Evolutionary conservation across 495 filamentous ascomycete species (phyloP).

Genomic region (Pyrenula massariospora): DNA sequence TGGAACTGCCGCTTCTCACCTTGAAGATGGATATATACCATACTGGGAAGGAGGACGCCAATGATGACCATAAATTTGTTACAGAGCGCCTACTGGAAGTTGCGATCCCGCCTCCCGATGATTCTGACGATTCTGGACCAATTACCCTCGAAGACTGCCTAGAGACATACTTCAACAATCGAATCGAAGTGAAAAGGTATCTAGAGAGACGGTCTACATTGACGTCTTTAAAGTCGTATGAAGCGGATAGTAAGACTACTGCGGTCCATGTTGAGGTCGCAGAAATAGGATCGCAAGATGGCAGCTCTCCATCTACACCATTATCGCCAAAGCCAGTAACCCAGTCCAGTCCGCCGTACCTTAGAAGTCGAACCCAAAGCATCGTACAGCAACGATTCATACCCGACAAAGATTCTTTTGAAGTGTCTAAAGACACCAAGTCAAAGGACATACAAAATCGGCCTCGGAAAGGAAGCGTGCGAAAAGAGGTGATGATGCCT

Average conservation of each 20-base stretch:
- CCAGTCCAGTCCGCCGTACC: conserved; percentile 11
- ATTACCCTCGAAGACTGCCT: conserved; percentile 82
- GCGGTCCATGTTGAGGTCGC: conserved; percentile 45
- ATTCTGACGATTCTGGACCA: conserved; percentile 44
- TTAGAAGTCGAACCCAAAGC: conserved; percentile 39
- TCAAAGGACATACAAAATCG: conserved; percentile 8
- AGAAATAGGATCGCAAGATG: conserved; percentile 34
- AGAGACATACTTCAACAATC: conserved; percentile 89
- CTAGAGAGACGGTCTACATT: conserved; percentile 52
- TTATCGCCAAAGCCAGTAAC: conserved; percentile 22
- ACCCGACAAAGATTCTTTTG: conserved; percentile 21
- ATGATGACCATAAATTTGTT: conserved; percentile 86
- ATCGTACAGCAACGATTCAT: conserved; percentile 52
- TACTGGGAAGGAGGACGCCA: conserved; percentile 66
- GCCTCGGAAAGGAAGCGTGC: conserved; percentile 35
- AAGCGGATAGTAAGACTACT: conserved; percentile 35
- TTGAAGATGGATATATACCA: conserved; percentile 94
- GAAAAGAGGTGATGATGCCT: conserved; percentile 85
- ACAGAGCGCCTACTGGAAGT: conserved; percentile 89
- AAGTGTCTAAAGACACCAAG: conserved; percentile 21
- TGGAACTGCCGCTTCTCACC: conserved; percentile 79
- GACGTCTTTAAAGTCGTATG: conserved; percentile 36
- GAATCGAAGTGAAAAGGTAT: conserved; percentile 78
- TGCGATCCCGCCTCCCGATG: conserved; percentile 53
- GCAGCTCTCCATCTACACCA: conserved; percentile 25